A percentile compares a stretch with the other conserved stretches of the same genome.
Evolutionary conservation across 75 land plant genomes (phyloP).

Genomic region (Pinus albicaulis): DNA sequence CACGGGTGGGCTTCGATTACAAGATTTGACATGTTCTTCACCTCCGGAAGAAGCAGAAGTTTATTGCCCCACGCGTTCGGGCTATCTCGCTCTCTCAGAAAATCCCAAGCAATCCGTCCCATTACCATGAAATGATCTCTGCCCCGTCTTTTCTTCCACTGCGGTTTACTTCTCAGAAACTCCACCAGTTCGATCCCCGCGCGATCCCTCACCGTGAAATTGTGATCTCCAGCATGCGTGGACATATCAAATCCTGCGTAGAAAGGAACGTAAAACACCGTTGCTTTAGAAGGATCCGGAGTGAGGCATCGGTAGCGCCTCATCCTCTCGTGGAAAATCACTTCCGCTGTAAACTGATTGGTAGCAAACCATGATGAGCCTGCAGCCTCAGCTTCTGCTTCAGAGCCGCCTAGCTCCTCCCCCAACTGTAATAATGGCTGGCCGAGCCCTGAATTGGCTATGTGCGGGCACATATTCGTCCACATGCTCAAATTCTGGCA

Average conservation of each 20-base stretch:
- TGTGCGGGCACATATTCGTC: conserved; percentile 19
- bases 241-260: conserved; percentile 12
- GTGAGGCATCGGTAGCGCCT: conserved; percentile 19
- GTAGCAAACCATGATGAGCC: conserved; percentile 24
- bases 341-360: conserved; percentile 20
- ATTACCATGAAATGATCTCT: conserved; percentile 50
- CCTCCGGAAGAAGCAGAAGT: conserved; percentile 33
- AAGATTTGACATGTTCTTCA: conserved; percentile 47
- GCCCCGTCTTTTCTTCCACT: conserved; percentile 27
- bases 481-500: conserved; percentile 27
- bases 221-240: background rate
- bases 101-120: conserved; percentile 79
- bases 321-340: conserved; percentile 20
- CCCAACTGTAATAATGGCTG: conserved; percentile 9
- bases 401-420: background rate
- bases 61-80: conserved; percentile 38
- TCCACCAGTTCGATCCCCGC: conserved; percentile 18
- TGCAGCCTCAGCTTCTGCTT: background rate
- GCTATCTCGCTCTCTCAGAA: conserved; percentile 29
- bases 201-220: conserved; percentile 11
- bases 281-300: background rate
- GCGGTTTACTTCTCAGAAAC: conserved; percentile 29
- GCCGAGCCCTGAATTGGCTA: conserved; percentile 30
- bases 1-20: conserved; percentile 57
- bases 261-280: conserved; percentile 24